Percentiles rank a stretch among this genome's conserved stretches.
phyloP scores from a whole-genome alignment of 495 filamentous ascomycete species.

The Xylaria grammica region DNA sequence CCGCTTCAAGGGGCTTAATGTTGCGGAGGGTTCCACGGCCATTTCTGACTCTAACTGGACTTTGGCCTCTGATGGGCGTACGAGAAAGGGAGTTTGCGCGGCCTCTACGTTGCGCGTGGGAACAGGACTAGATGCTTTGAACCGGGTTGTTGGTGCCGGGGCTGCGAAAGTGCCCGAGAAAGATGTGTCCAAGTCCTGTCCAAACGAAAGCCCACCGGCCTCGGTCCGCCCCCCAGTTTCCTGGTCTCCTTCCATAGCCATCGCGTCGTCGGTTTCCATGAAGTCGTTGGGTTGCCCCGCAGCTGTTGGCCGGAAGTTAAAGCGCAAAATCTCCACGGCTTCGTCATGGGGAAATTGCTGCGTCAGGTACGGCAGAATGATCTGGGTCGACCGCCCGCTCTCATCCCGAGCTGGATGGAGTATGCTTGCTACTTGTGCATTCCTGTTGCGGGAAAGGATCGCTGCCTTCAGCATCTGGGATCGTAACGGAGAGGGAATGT shows the following conservation, averaged over 20 bases:
- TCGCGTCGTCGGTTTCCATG: constrained; percentile 33
- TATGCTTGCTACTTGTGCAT: constrained; percentile 77
- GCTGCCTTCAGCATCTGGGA: constrained; percentile 78
- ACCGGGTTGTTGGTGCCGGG: constrained; percentile 7
- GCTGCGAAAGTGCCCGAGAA: constrained; percentile 2
- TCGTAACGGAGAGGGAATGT: constrained; percentile 67
- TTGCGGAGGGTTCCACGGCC: constrained; percentile 19
- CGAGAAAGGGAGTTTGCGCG: constrained; percentile 24
- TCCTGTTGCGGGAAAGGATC: constrained; percentile 67
- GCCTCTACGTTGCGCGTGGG: constrained; percentile 12
- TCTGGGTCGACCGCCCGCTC: constrained; percentile 61
- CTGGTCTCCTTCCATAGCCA: constrained; percentile 34
- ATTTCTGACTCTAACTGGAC: constrained; percentile 24
- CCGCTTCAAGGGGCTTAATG: constrained; percentile 43
- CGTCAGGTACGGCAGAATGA: constrained; percentile 78
- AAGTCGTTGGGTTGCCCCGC: constrained; percentile 27
- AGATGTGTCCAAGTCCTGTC: constrained; percentile 18
- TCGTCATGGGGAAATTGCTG: constrained; percentile 62
- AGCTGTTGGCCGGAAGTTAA: constrained; percentile 62
- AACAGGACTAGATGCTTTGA: constrained; percentile 7
- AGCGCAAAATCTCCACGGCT: constrained; percentile 70
- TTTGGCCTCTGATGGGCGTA: constrained; percentile 23
- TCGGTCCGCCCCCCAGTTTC: constrained; percentile 24
- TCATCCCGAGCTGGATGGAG: constrained; percentile 71
- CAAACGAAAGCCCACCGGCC: constrained; percentile 28